Evolutionary conservation across 345 rosid genomes (phyloP).

Genomic region (Diplotaxis tenuifolia): DNA sequence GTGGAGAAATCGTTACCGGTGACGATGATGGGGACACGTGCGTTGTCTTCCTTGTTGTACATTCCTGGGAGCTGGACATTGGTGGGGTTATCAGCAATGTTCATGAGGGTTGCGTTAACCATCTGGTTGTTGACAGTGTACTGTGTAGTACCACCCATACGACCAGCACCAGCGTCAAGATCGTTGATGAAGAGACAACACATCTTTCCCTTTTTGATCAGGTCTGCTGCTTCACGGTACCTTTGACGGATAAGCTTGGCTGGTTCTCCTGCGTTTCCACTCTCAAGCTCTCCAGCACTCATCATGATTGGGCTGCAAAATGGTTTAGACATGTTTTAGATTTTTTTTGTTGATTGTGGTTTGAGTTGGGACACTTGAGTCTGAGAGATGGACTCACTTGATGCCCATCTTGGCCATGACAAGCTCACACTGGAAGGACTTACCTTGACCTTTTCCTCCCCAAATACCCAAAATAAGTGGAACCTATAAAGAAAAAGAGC

Average conservation of each 20-base stretch:
- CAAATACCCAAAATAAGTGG: slow-evolving; percentile 96
- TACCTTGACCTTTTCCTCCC: slow-evolving; percentile 99
- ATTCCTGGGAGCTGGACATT: slow-evolving; percentile 93
- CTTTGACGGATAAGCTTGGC: slow-evolving; percentile 94
- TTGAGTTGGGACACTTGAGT: neutral
- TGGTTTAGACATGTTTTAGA: neutral
- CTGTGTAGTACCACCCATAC: slow-evolving; percentile 93
- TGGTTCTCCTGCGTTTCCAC: slow-evolving; percentile 96
- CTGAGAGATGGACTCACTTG: slow-evolving; percentile 51
- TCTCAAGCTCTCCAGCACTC: slow-evolving; percentile 99
- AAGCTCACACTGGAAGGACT: slow-evolving; percentile 98
- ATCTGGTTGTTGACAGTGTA: slow-evolving; percentile 99
- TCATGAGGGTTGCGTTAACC: slow-evolving; percentile 99
- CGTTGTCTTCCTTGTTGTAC: slow-evolving; percentile 99
- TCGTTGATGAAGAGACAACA: slow-evolving; percentile 93
- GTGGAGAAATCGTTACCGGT: slow-evolving; percentile 99
- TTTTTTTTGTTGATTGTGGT: neutral
- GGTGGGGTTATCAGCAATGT: slow-evolving; percentile 97
- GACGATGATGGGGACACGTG: slow-evolving; percentile 93
- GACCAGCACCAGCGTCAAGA: slow-evolving; percentile 97
- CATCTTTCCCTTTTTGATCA: slow-evolving; percentile 95
- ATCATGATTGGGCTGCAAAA: slow-evolving; percentile 91
- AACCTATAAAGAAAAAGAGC: slow-evolving; percentile 44
- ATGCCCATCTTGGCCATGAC: slow-evolving; percentile 99
- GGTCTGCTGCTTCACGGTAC: slow-evolving; percentile 96